Evolutionary conservation across 208 protist species (phyloP).

Genomic region (Blastocrithidia nonstop): DNA sequence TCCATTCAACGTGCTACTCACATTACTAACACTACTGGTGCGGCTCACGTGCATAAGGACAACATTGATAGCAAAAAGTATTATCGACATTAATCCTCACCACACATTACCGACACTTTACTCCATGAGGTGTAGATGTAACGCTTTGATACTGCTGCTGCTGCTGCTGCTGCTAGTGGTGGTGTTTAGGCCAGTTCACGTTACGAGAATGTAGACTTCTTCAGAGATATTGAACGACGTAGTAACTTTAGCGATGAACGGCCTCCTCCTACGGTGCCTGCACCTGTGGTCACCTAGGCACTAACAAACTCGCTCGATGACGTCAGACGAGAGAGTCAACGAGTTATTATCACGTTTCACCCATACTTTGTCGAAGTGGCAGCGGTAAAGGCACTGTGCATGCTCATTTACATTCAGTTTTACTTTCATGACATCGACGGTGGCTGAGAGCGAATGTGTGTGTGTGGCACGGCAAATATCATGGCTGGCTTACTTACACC

Average conservation of each 20-base stretch:
- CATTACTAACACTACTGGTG: background rate
- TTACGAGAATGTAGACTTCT: too few species aligned
- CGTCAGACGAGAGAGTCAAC: constrained; percentile 25
- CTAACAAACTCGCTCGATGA: constrained; percentile 17
- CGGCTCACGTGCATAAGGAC: background rate
- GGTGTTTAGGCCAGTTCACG: too few species aligned
- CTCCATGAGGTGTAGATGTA: too few species aligned
- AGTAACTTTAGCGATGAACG: too few species aligned
- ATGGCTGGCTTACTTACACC: constrained; percentile 33
- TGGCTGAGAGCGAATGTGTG: constrained; percentile 32
- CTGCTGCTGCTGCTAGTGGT: too few species aligned
- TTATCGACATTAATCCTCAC: too few species aligned
- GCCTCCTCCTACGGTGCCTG: constrained; percentile 15
- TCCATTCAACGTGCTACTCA: too few species aligned
- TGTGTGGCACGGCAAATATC: constrained; percentile 37
- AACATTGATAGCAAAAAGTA: constrained; percentile 4
- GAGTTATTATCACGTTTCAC: constrained; percentile 25
- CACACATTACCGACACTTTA: too few species aligned
- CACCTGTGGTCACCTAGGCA: constrained; percentile 19
- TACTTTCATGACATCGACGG: constrained; percentile 21
- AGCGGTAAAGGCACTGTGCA: constrained; percentile 23
- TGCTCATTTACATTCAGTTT: constrained; percentile 51
- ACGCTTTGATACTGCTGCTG: too few species aligned
- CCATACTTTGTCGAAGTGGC: constrained; percentile 34
- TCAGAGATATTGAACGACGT: too few species aligned